These are phyloP conservation scores for Tetracladium marchalianum DNA, from an alignment of 495 filamentous ascomycete genomes.

Conservation along the genomic window DNA sequence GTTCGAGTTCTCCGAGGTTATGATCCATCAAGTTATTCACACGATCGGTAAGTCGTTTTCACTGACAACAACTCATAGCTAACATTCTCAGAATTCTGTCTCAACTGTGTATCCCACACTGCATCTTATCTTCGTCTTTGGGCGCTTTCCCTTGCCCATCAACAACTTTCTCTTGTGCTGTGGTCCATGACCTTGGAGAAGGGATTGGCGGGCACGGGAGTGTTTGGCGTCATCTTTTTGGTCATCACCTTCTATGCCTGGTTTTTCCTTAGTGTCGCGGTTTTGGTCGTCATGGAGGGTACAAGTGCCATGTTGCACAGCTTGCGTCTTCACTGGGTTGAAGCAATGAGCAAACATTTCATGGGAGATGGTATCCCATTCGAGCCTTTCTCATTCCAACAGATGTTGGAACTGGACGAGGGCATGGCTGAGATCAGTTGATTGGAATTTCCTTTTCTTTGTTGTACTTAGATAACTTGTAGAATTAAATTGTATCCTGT, in stretches of 20 bases:
- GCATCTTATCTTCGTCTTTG: conserved; percentile 98
- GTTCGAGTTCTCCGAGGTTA: conserved; percentile 90
- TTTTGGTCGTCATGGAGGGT: conserved; percentile 65
- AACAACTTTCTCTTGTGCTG: conserved; percentile 91
- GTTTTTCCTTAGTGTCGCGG: conserved; percentile 61
- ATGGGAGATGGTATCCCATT: conserved; percentile 90
- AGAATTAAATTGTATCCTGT: conserved; percentile 9
- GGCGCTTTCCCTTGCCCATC: conserved; percentile 94
- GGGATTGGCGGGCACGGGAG: conserved; percentile 56
- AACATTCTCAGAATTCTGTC: conserved; percentile 69
- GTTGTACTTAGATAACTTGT: conserved; percentile 17
- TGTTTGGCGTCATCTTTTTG: conserved; percentile 64
- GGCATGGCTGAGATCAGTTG: conserved; percentile 17
- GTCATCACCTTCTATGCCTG: conserved; percentile 75
- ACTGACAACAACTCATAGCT: background rate
- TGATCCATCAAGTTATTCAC: conserved; percentile 99
- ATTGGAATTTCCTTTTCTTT: background rate
- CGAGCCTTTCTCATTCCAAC: conserved; percentile 83
- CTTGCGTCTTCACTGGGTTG: conserved; percentile 94
- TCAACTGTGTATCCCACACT: conserved; percentile 98
- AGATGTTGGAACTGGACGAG: conserved; percentile 76
- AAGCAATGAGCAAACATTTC: conserved; percentile 99
- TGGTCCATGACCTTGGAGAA: conserved; percentile 90
- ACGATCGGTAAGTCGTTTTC: conserved; percentile 66
- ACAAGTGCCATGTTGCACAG: conserved; percentile 89